These are phyloP conservation scores for Fraxinus floribunda DNA, from an alignment of 305 asterid genomes.

Conservation along the genomic window DNA sequence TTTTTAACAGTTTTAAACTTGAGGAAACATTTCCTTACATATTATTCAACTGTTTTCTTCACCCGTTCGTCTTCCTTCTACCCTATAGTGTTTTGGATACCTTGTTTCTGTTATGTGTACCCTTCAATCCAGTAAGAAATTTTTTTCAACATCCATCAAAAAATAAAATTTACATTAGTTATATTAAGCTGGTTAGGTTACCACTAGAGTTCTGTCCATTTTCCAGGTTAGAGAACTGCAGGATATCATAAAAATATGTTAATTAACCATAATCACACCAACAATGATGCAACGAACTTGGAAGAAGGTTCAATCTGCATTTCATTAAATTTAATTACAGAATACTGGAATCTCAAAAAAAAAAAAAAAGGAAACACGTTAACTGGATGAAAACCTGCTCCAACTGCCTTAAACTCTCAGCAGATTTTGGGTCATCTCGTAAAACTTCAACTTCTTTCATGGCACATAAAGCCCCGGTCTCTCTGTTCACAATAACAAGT, in stretches of 20 bases:
- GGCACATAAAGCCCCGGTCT: slow-evolving; percentile 82
- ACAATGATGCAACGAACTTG: neutral
- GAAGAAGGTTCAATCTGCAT: neutral
- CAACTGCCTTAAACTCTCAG: slow-evolving; percentile 69
- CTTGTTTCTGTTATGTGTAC: neutral
- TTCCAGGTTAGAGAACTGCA: neutral
- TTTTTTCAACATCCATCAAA: neutral
- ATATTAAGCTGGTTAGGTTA: neutral
- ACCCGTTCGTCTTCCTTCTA: neutral
- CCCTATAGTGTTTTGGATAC: neutral
- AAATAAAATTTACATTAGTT: neutral
- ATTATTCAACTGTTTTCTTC: neutral
- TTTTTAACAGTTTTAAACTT: neutral
- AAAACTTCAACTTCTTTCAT: slow-evolving; percentile 83
- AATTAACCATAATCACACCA: neutral
- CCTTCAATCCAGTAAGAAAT: neutral
- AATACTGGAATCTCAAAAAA: neutral
- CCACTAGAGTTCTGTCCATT: neutral
- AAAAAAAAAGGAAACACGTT: neutral
- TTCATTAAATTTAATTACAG: neutral
- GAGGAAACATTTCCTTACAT: neutral
- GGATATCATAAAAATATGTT: neutral
- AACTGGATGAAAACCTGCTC: slow-evolving; percentile 52
- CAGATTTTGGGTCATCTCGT: slow-evolving; percentile 69
- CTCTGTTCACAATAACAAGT: slow-evolving; percentile 38